phyloP scores from a whole-genome alignment of 768 basidiomycete species.

The Rhizopogon salebrosus region DNA sequence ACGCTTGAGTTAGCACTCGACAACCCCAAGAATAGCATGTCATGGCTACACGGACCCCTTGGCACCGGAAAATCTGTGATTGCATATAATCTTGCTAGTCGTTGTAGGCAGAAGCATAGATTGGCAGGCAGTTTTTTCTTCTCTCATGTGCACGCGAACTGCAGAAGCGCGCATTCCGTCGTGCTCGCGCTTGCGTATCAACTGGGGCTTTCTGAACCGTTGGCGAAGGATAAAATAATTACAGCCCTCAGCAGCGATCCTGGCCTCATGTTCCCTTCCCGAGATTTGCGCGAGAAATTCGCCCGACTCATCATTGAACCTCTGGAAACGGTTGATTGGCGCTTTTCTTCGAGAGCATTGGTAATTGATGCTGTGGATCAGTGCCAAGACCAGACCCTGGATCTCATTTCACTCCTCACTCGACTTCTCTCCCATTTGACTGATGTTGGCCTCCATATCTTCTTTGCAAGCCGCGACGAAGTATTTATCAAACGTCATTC shows the following conservation, averaged over 20 bases:
- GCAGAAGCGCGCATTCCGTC: neutral
- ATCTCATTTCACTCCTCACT: neutral
- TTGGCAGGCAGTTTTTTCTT: neutral
- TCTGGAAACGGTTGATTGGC: neutral
- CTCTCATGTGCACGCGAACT: neutral
- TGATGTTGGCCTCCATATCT: neutral
- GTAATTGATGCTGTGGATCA: neutral
- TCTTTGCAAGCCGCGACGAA: neutral
- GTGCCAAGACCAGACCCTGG: neutral
- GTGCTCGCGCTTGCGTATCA: neutral
- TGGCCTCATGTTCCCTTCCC: neutral
- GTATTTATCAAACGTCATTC: neutral
- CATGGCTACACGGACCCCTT: neutral
- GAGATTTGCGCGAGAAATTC: neutral
- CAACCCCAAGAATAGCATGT: neutral
- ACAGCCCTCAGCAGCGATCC: neutral
- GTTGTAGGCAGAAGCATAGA: neutral
- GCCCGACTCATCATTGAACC: neutral
- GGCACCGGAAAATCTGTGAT: neutral
- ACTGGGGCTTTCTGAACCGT: neutral
- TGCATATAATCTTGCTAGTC: neutral
- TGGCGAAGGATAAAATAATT: neutral
- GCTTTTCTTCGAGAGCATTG: neutral
- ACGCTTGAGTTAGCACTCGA: neutral
- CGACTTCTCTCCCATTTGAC: neutral